Evolutionary conservation across 1,284 basidiomycete genomes (phyloP).

Genomic region (Apiotrichum domesticum): DNA sequence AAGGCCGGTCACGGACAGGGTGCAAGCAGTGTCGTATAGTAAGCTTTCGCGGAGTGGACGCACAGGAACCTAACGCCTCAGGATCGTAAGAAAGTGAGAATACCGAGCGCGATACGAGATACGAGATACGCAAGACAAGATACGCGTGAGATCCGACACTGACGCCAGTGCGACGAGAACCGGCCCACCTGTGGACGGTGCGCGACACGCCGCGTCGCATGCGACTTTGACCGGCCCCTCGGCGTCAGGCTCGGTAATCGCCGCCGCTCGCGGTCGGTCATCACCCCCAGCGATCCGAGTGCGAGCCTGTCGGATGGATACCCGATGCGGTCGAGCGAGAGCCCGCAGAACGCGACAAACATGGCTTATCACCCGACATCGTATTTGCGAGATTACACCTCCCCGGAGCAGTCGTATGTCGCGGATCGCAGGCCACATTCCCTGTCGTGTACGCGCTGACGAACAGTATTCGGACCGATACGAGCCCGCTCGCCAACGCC

Average conservation of each 20-base stretch:
- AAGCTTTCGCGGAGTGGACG: neutral
- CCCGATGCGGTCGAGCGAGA: too few relatives aligned
- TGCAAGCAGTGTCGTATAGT: slow-evolving; percentile 14
- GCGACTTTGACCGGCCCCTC: slow-evolving; percentile 13
- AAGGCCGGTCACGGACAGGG: slow-evolving; percentile 10
- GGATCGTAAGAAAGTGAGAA: slow-evolving; percentile 13
- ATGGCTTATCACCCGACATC: neutral
- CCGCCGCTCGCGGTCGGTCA: neutral
- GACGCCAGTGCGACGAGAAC: slow-evolving; percentile 11
- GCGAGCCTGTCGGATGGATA: too few relatives aligned
- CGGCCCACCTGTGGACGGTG: slow-evolving; percentile 10
- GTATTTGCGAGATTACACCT: neutral
- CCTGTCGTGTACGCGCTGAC: too few relatives aligned
- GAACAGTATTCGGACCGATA: too few relatives aligned
- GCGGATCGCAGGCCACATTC: too few relatives aligned
- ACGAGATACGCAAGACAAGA: too few relatives aligned
- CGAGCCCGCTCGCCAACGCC: neutral
- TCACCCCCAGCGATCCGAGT: neutral
- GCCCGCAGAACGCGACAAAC: neutral
- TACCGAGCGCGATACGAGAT: too few relatives aligned
- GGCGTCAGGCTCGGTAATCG: slow-evolving; percentile 8
- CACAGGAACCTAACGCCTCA: neutral
- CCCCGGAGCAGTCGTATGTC: neutral
- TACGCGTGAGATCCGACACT: neutral
- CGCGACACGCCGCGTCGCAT: neutral